These are phyloP conservation scores for Phytophthora ramorum DNA, from an alignment of 352 stramenopile species.

Conservation along the genomic window DNA sequence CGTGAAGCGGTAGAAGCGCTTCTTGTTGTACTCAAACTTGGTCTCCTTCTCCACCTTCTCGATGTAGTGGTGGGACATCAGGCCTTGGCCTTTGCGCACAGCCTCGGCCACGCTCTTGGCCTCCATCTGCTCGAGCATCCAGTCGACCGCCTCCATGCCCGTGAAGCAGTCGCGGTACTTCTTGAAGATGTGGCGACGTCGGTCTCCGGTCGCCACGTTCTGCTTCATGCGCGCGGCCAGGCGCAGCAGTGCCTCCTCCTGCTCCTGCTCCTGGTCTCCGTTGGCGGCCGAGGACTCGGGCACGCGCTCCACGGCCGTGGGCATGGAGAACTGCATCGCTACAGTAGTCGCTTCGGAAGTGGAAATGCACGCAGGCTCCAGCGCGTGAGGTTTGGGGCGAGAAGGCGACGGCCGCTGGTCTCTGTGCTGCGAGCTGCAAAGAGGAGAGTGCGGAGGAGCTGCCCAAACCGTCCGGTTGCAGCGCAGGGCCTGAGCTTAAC, in stretches of 20 bases:
- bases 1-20: conserved; percentile 83
- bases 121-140: conserved; percentile 89
- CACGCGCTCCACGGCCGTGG: conserved; percentile 61
- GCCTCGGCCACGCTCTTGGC: conserved; percentile 81
- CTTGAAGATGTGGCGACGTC: conserved; percentile 79
- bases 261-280: conserved; percentile 54
- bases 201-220: conserved; percentile 77
- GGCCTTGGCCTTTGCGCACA: conserved; percentile 80
- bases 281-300: conserved; percentile 46
- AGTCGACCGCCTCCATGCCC: conserved; percentile 86
- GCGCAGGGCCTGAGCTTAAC: conserved; percentile 17
- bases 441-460: conserved; percentile 33
- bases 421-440: conserved; percentile 30
- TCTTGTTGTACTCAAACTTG: conserved; percentile 88
- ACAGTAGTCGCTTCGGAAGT: conserved; percentile 13
- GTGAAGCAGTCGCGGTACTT: conserved; percentile 87
- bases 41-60: conserved; percentile 85
- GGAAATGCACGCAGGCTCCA: conserved; percentile 21
- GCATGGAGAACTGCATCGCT: conserved; percentile 48
- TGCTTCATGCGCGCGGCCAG: conserved; percentile 83
- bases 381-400: conserved; percentile 6
- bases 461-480: conserved; percentile 19
- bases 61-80: conserved; percentile 74
- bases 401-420: conserved; percentile 16
- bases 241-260: conserved; percentile 72